Percentiles rank a stretch among this genome's conserved stretches.
phyloP scores from a whole-genome alignment of 2,329 filamentous ascomycete species.

The Cryphonectria nitschkei region DNA sequence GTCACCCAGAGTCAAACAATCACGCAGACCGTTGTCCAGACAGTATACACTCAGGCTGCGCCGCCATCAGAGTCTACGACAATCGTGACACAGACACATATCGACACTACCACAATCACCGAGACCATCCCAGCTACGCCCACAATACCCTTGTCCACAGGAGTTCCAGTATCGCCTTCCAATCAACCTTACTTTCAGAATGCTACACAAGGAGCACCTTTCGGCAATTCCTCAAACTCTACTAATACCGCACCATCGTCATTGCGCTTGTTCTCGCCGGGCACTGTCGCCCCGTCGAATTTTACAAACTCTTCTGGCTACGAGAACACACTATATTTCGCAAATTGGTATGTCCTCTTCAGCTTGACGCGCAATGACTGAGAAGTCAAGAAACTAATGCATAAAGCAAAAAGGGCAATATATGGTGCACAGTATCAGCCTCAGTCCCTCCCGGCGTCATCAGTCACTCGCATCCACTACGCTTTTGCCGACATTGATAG shows the following conservation, averaged over 20 bases:
- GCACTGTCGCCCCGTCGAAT: neutral
- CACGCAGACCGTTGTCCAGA: conserved; percentile 1
- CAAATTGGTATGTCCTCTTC: conserved; percentile 52
- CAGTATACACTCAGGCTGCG: neutral
- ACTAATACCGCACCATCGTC: neutral
- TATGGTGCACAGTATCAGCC: conserved; percentile 60
- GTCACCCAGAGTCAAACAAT: conserved; percentile 1
- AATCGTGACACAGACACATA: neutral
- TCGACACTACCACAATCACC: neutral
- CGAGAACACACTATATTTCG: conserved; percentile 56
- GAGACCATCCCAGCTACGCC: neutral
- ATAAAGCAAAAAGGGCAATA: conserved; percentile 40
- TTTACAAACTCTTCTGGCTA: conserved; percentile 25
- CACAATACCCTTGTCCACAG: neutral
- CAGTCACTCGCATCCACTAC: conserved; percentile 76
- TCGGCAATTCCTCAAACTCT: conserved; percentile 13
- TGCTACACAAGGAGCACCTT: neutral
- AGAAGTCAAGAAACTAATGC: neutral
- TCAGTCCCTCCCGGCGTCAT: conserved; percentile 66
- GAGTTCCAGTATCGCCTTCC: neutral
- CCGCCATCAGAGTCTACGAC: neutral
- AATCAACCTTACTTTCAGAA: conserved; percentile 10
- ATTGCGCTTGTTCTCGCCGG: neutral
- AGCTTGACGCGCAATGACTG: neutral
- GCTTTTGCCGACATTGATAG: conserved; percentile 52